Percentiles rank a stretch among this genome's conserved stretches.
phyloP scores from a whole-genome alignment of 2,329 filamentous ascomycete species.

The Fusarium chaquense region DNA sequence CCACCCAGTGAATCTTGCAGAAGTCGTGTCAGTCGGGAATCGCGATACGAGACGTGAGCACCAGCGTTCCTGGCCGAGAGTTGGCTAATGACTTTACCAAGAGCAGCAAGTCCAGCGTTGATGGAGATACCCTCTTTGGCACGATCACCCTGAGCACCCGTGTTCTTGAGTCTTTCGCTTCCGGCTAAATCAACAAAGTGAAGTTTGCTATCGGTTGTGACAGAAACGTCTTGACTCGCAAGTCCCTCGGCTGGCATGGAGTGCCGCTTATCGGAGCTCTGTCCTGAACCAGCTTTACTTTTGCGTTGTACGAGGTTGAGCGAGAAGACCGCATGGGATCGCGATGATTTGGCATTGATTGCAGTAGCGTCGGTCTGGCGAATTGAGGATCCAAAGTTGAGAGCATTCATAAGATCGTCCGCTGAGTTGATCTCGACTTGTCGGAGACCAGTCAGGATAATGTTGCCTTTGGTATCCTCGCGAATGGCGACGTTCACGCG shows the following conservation, averaged over 20 bases:
- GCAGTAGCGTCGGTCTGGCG: slow-evolving; percentile 97
- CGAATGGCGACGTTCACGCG: slow-evolving; percentile 87
- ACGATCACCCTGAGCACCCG: slow-evolving; percentile 91
- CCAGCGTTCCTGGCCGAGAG: slow-evolving; percentile 89
- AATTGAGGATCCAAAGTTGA: slow-evolving; percentile 93
- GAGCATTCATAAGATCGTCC: slow-evolving; percentile 87
- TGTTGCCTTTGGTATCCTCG: slow-evolving; percentile 94
- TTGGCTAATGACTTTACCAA: slow-evolving; percentile 98
- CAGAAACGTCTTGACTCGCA: slow-evolving; percentile 71
- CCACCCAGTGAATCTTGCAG: slow-evolving; percentile 97
- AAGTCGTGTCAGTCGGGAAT: slow-evolving; percentile 95
- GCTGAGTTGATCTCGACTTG: slow-evolving; percentile 91
- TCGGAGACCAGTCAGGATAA: slow-evolving; percentile 89
- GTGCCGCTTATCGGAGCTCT: slow-evolving; percentile 81
- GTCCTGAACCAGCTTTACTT: slow-evolving; percentile 63
- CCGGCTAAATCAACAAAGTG: slow-evolving; percentile 98
- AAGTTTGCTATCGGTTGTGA: slow-evolving; percentile 97
- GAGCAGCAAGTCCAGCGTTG: slow-evolving; percentile 92
- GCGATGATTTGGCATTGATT: slow-evolving; percentile 96
- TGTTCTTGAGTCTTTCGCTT: slow-evolving; percentile 97
- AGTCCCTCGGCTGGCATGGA: slow-evolving; percentile 88
- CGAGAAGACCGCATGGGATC: slow-evolving; percentile 97
- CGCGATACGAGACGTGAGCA: slow-evolving; percentile 95
- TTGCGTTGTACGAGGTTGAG: slow-evolving; percentile 92
- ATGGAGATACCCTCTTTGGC: slow-evolving; percentile 98